Evolutionary conservation across 2,329 filamentous ascomycete species (phyloP), one percentile per base, ranked within the genome.

Genomic region (Ceratocystis variospora): DNA sequence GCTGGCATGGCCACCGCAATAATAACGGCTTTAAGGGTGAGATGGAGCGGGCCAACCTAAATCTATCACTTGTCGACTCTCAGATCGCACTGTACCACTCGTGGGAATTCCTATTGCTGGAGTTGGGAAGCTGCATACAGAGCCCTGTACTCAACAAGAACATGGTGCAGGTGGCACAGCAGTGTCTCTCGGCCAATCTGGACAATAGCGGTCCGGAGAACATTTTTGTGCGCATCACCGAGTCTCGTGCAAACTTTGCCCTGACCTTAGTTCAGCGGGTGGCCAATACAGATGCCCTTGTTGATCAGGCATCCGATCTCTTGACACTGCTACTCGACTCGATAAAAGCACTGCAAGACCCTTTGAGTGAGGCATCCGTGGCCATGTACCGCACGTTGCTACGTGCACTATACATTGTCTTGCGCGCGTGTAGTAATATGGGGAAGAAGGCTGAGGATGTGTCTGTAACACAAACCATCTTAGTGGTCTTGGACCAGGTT

Each of bases 1-100:
- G 86, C 48, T 99, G 94, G 94, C 78, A 78, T 64, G 87, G 87
- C 55, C 80, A 78, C 70, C 81, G 78, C 70, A 48, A 57, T n/a
- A 81, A 84, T 65, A 83, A 87, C 71, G 92, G 92, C 0, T 96
- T 96, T 76, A 82, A 83, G 69, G 82, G 83, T 62, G 94, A 99
- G 73, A 87, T 99, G 76, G 83, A 87, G 71, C 85, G 86, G 68
- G 94, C 93, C 53, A 99, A 99, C 74, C 79, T 88, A 69, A 97
- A 99, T 74, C 75, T 99, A 64, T 96, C 92, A 28, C 79, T 96
- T 44, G 90, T 99, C 44, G 91, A 97, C 74, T 89, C 93, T 28
- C 91, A 99, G 77, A 87, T 94, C 70, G 86, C 85, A 55, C 83
- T 99, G 19, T 87, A 96, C 69, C 86, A 90, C 71, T 88, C 90